Percentiles rank a stretch among this genome's conserved stretches.
phyloP scores from a whole-genome alignment of 1,284 basidiomycete genomes.

The Taiwanofungus camphoratus region DNA sequence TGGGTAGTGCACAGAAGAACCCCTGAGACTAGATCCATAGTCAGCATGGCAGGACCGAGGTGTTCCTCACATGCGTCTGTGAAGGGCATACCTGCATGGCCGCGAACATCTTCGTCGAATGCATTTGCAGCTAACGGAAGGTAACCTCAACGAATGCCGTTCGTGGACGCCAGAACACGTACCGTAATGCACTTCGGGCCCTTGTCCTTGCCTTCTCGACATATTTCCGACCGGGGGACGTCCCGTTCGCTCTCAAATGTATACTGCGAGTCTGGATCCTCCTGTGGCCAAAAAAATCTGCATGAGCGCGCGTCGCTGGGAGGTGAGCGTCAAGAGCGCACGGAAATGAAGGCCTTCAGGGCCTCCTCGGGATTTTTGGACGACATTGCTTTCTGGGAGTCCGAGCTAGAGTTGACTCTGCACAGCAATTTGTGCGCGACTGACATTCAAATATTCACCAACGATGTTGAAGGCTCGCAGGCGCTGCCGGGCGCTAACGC shows the following conservation, averaged over 20 bases:
- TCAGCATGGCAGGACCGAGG: too few species aligned
- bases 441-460: too few species aligned
- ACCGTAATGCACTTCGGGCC: slow-evolving; percentile 60
- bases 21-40: slow-evolving; percentile 59
- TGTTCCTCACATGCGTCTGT: background rate
- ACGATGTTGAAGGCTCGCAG: too few species aligned
- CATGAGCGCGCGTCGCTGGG: slow-evolving; percentile 1
- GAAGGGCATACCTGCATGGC: slow-evolving; percentile 64
- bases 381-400: slow-evolving; percentile 8
- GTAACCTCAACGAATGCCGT: background rate
- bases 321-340: slow-evolving; percentile 3
- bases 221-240: slow-evolving; percentile 57
- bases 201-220: slow-evolving; percentile 43
- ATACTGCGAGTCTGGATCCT: slow-evolving; percentile 45
- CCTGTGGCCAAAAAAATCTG: slow-evolving; percentile 28
- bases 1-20: slow-evolving; percentile 73
- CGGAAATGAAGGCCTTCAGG: slow-evolving; percentile 28
- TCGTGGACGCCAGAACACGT: slow-evolving; percentile 21
- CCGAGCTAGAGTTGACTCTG: slow-evolving; percentile 14
- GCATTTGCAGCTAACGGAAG: slow-evolving; percentile 52
- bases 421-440: slow-evolving; percentile 22
- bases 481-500: too few species aligned
- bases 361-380: slow-evolving; percentile 19
- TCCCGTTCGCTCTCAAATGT: slow-evolving; percentile 58
- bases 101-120: slow-evolving; percentile 63